Evolutionary conservation across 768 basidiomycete genomes (phyloP).

Genomic region (Cantharellus anzutake): DNA sequence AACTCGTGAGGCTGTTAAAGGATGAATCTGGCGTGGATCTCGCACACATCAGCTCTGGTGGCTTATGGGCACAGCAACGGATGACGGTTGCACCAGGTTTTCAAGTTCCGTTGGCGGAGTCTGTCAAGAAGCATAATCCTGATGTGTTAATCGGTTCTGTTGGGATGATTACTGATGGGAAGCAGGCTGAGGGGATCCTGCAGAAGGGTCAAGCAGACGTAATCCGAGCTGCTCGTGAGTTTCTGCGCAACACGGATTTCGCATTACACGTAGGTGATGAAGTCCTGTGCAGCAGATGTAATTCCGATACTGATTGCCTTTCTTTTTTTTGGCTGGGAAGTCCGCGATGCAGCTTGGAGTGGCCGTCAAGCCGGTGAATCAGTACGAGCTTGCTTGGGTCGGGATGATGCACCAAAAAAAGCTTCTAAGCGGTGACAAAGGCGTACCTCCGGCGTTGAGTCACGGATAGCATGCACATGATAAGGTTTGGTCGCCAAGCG

Average conservation of each 20-base stretch:
- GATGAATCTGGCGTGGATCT: conserved; percentile 42
- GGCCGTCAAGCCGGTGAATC: conserved; percentile 47
- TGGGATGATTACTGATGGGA: conserved; percentile 49
- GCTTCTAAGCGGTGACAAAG: neutral
- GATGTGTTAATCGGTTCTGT: conserved; percentile 42
- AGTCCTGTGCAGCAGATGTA: neutral
- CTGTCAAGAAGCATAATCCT: conserved; percentile 40
- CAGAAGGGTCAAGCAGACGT: conserved; percentile 49
- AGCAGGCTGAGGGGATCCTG: conserved; percentile 45
- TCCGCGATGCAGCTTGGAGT: conserved; percentile 46
- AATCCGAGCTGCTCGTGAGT: conserved; percentile 44
- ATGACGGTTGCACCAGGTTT: conserved; percentile 38
- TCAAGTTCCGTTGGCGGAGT: conserved; percentile 56
- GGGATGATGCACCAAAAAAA: conserved; percentile 16
- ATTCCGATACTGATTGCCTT: neutral
- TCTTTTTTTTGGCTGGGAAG: neutral
- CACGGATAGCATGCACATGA: no score
- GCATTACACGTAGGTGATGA: conserved; percentile 1
- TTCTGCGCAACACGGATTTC: conserved; percentile 45
- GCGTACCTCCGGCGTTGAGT: no score
- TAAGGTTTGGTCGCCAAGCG: no score
- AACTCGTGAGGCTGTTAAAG: conserved; percentile 35
- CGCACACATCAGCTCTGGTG: conserved; percentile 52
- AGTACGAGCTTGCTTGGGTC: conserved; percentile 46
- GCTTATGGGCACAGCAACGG: conserved; percentile 41